Base-by-base conservation (phyloP, 2,329 filamentous ascomycete species). In the Cladophialophora yegresii region DNA sequence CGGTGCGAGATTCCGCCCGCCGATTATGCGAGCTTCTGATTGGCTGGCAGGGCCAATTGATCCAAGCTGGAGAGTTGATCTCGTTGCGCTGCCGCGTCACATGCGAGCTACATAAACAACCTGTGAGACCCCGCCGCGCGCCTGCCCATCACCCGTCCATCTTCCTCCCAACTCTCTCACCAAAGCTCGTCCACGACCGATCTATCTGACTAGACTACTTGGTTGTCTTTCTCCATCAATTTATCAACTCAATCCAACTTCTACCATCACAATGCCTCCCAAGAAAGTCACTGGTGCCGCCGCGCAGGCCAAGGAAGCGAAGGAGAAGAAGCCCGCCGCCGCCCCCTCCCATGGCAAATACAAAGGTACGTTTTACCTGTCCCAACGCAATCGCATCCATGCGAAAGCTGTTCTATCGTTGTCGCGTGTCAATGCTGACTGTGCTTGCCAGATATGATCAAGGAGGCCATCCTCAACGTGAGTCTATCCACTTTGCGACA, bases 391-490 rank as follows among this genome's bases (percentile, higher is more conserved):
- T 85, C 81, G 81, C 81, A 76, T 74, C 55, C 55, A 70, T 74
- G 71, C 75, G 73, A 58, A 64, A 71, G 63, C 61, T 70, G 75
- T 40, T 51, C 74, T 69, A 73, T 76, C 73, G 65, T 78, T 73
- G 77, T 87, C 84, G 83, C 84, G 73, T 78, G 74, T 69, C 71
- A 76, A 77, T 84, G 76, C 83, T 86, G 80, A 86, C 82, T 75
- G 72, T 71, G 69, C 71, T 50, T 73, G 74, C 75, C 77, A 88
- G 87, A 88, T 78, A 89, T 89, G 87, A 87, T 89, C 78, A 88
- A 88, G 80, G 86, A 89, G 77, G 87, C 87, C 72, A 87, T 89
- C 75, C 77, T 88, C 74, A 85, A 84, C 79, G 87, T 89, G 78
- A 87, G 87, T 89, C 75, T 74, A 83, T 79, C 76, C 75, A 75